Base-by-base conservation (phyloP, 805 yeast species). In the Torulaspora delbrueckii region DNA sequence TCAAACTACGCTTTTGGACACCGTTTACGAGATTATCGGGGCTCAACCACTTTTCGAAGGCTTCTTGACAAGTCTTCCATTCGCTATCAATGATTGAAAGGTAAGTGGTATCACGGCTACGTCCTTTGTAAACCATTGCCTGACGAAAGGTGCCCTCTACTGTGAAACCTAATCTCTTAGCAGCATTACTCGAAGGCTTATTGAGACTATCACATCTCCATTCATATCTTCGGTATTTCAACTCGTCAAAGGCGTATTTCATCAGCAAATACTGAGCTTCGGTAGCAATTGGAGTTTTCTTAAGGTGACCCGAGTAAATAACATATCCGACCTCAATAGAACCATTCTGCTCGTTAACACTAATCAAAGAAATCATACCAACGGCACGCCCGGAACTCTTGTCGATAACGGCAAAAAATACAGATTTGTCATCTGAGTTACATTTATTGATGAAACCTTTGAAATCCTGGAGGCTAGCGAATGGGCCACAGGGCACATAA, bases 181-280 rank as follows among this genome's bases (percentile, higher is more conserved):
- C 69, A 2, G 69, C 66, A n/a, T 45, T 50, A 36, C 48, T 48
- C 2, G 68, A 64, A 1, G 65, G 63, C 10, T 36, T 56, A 37
- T 66, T 63, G 26, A 58, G 53, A 30, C 55, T 51, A 47, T 65
- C 57, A 47, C 69, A 67, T 45, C 61, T 65, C 71, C 71, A 67
- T 45, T 65, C 68, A 38, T 51, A 56, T 12, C 70, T 54, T 14
- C 71, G 53, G 47, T 62, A 60, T 2, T 61, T 58, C 36, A 63
- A 50, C 8, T 31, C 46, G 2, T 60, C 63, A 39, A 65, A 62
- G 1, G 58, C 66, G 37, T 62, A 52, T 30, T 51, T 52, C 51
- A 59, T 54, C 45, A 64, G 37, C 26, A 66, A 50, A 46, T 54
- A 65, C 39, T 58, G 57, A 2, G 63, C 65, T 41, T 67, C 71